Conservation (phyloP, 352 stramenopile genomes). For the Pythium pyrilobum region DNA sequence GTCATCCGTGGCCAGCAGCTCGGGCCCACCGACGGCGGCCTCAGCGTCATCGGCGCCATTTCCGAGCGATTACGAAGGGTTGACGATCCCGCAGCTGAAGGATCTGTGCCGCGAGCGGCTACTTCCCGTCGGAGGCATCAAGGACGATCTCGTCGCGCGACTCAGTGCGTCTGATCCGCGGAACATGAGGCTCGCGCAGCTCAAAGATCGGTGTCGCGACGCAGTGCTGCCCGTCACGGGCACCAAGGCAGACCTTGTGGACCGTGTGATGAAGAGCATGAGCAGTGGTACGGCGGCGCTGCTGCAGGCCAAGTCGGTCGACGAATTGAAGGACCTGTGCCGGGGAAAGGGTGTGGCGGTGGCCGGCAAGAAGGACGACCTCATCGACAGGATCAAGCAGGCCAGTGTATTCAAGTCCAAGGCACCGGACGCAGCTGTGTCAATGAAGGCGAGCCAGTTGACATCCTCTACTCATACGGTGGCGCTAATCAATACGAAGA, state of each 20-base stretch:
- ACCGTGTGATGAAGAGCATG: constrained; percentile 12
- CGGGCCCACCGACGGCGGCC: not conserved
- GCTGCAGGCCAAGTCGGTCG: constrained; percentile 13
- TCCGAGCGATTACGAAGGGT: constrained; percentile 10
- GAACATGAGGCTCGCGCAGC: constrained; percentile 9
- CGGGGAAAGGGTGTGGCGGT: constrained; percentile 1
- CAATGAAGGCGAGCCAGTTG: not conserved
- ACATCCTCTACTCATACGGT: not conserved
- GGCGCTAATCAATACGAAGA: not conserved
- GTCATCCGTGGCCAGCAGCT: no score
- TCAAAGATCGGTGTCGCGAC: constrained; percentile 16
- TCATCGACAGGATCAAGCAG: constrained; percentile 13
- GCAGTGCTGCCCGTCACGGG: constrained; percentile 10
- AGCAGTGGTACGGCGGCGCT: not conserved
- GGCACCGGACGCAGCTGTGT: not conserved
- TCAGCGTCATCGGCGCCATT: not conserved
- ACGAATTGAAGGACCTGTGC: constrained; percentile 14
- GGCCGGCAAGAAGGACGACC: constrained; percentile 10
- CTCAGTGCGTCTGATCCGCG: constrained; percentile 14
- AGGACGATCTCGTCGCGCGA: constrained; percentile 13
- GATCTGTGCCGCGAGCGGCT: constrained; percentile 12
- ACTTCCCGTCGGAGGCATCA: constrained; percentile 17
- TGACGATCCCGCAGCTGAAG: constrained; percentile 14
- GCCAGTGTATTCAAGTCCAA: not conserved
- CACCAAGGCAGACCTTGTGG: constrained; percentile 13